Evolutionary conservation across 768 basidiomycete species (phyloP), one percentile per base, ranked within the genome.

Genomic region (Lentinula raphanica): DNA sequence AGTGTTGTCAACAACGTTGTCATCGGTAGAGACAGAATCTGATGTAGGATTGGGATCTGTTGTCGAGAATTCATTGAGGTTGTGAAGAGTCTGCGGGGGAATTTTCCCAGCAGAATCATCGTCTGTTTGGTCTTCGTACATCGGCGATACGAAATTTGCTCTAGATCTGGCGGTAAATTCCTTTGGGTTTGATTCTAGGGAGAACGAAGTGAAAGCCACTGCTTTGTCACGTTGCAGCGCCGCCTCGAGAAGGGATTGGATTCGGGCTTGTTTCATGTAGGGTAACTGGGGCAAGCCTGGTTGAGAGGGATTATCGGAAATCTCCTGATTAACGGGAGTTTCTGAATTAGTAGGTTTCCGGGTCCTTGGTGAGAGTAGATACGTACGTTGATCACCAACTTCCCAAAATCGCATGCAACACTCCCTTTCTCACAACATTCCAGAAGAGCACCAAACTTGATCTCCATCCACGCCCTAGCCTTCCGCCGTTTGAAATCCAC

Each of bases 381-480:
- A 69, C 74, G 50, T 62, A 78, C 78, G 21, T 74, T 65, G 23
- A 83, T 73, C n/a, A 83, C 66, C 23, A 79, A 73, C 64, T 81
- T 83, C 2, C 84, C 84, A 50, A 72, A 74, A 58, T 84, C 80
- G 27, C 76, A 81, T n/a, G 74, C 69, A 59, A 85, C 80, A 39
- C 66, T 74, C 56, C 91, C 88, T 71, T 92, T 95, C 73, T 94
- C 90, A 54, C 87, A 88, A 56, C 83, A 85, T 69, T 97, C 94
- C 45, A 86, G 69, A 44, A 96, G 71, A 5, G 91, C 94, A 23
- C 92, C 92, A 67, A 95, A 94, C 74, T 96, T 95, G 64, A 91
- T 72, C 1, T 82, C 82, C 82, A 96, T 83, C 74, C 86, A 90
- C 40, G 80, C 75, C 60, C 82, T 83, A 2, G 87, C 78, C 15